These are phyloP conservation scores for Psophocarpus tetragonolobus DNA, from an alignment of 306 rosid species.

Conservation along the genomic window DNA sequence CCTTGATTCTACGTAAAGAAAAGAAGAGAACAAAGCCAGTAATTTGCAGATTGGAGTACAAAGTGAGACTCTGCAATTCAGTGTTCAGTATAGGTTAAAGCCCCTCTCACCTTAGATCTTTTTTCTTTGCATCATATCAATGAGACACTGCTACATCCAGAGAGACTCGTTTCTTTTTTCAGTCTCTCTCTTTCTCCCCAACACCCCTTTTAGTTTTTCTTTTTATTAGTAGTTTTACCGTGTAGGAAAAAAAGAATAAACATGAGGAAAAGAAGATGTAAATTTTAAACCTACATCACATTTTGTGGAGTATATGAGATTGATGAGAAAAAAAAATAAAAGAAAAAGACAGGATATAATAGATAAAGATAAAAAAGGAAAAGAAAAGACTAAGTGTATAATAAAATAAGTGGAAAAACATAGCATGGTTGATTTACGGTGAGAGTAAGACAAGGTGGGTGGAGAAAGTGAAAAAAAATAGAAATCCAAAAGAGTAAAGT, in stretches of 20 bases:
- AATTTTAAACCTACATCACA: neutral
- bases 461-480: slow-evolving; percentile 22
- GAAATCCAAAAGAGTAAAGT: slow-evolving; percentile 39
- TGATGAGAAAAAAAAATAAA: neutral
- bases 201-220: neutral
- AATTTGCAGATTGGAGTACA: slow-evolving; percentile 38
- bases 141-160: slow-evolving; percentile 46
- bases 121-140: slow-evolving; percentile 45
- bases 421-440: slow-evolving; percentile 8
- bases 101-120: slow-evolving; percentile 36
- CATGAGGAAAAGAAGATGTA: too few species aligned
- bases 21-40: slow-evolving; percentile 32
- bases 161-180: slow-evolving; percentile 21
- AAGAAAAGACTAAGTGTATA: neutral
- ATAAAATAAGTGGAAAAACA: neutral
- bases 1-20: slow-evolving; percentile 39
- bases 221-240: slow-evolving; percentile 8
- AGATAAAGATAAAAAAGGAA: too few species aligned
- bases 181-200: neutral
- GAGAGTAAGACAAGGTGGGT: slow-evolving; percentile 30
- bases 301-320: neutral
- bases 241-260: neutral
- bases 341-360: too few species aligned
- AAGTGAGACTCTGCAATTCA: slow-evolving; percentile 42
- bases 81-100: slow-evolving; percentile 27